A percentile compares a stretch with the other conserved stretches of the same genome.
Evolutionary conservation across 257 asterid species (phyloP).

Genomic region (Sherardia arvensis): DNA sequence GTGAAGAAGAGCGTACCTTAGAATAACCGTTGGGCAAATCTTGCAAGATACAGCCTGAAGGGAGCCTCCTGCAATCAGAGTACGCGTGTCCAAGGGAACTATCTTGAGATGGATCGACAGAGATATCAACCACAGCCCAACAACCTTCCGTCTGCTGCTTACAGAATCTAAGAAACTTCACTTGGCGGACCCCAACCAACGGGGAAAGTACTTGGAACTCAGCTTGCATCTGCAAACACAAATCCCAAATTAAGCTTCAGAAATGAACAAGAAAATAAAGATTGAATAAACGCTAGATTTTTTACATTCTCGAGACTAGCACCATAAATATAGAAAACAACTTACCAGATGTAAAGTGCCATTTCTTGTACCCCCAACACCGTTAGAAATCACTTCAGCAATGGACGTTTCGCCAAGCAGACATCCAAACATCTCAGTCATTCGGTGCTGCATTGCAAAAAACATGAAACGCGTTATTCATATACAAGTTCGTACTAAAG

Average conservation of each 20-base stretch:
- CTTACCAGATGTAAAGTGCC: conserved; percentile 74
- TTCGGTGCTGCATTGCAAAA: conserved; percentile 28
- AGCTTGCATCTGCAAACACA: conserved; percentile 50
- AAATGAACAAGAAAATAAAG: background rate
- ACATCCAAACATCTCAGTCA: conserved; percentile 74
- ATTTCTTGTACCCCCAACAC: conserved; percentile 67
- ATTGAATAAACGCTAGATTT: background rate
- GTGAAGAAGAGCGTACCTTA: conserved; percentile 35
- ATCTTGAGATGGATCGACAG: conserved; percentile 43
- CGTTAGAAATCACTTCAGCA: conserved; percentile 48
- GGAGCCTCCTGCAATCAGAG: conserved; percentile 61
- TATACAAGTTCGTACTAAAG: background rate
- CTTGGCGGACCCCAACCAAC: conserved; percentile 48
- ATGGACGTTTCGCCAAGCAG: conserved; percentile 52
- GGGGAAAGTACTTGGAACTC: conserved; percentile 82
- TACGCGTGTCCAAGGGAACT: conserved; percentile 21
- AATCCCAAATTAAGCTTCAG: conserved; percentile 1
- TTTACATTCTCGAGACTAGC: background rate
- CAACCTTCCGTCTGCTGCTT: conserved; percentile 62
- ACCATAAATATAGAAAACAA: conserved; percentile 1
- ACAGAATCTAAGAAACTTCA: conserved; percentile 71
- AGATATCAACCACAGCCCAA: conserved; percentile 88
- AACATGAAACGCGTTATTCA: background rate
- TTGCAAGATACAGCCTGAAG: conserved; percentile 78
- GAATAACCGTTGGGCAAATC: conserved; percentile 63